Evolutionary conservation across 371 early-diverging fungal species (phyloP).

Genomic region (Apophysomyces trapeziformis): DNA sequence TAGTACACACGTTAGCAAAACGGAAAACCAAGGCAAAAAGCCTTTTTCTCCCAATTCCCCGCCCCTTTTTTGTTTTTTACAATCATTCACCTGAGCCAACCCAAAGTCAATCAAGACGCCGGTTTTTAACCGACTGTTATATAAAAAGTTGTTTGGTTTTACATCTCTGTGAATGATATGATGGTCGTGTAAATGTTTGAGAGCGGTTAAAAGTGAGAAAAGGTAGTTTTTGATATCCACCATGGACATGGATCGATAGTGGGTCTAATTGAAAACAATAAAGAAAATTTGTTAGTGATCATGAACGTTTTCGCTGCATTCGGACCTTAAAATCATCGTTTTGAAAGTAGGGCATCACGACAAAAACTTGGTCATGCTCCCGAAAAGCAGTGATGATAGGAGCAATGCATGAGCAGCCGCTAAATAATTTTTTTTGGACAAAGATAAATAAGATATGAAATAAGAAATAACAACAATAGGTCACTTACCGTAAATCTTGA

Average conservation of each 20-base stretch:
- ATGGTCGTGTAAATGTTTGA: conserved; percentile 74
- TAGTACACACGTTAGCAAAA: not conserved
- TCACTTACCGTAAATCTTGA: conserved; percentile 64
- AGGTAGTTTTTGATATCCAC: conserved; percentile 86
- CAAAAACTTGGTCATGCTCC: conserved; percentile 83
- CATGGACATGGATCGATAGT: conserved; percentile 60
- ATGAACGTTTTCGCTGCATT: not conserved
- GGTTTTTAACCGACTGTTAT: conserved; percentile 60
- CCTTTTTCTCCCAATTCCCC: too few relatives aligned
- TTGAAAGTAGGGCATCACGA: conserved; percentile 90
- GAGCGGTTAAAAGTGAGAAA: conserved; percentile 74
- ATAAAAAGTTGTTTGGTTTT: conserved; percentile 98
- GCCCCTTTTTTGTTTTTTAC: not conserved
- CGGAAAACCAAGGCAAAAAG: too few relatives aligned
- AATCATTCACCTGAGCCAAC: conserved; percentile 78
- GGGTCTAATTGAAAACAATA: conserved; percentile 45
- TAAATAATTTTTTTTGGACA: conserved; percentile 9
- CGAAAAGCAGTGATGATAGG: conserved; percentile 85
- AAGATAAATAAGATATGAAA: not conserved
- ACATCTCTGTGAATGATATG: conserved; percentile 93
- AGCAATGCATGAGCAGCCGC: conserved; percentile 61
- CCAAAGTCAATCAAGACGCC: conserved; percentile 99
- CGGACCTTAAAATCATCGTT: conserved; percentile 86
- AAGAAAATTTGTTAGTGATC: not conserved
- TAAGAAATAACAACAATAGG: too few relatives aligned